These are phyloP conservation scores for Pseudozyma tsukubaensis DNA, from an alignment of 1,284 basidiomycete genomes.

Conservation along the genomic window DNA sequence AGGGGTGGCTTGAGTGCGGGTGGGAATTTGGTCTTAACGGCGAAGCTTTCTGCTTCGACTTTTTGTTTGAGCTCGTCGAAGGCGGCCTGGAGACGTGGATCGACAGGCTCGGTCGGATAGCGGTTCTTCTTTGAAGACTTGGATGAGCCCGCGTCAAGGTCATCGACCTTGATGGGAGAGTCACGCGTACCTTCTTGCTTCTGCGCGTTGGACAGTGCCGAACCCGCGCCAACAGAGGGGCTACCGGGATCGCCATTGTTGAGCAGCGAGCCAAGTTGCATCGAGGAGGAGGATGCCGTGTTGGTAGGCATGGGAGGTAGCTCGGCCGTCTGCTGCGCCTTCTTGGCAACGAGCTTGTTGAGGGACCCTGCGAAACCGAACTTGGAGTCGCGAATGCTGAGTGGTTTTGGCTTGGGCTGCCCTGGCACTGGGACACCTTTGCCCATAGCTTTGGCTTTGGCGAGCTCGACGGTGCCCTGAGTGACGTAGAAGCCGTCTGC, in stretches of 20 bases:
- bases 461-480: constrained; percentile 65
- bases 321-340: constrained; percentile 34
- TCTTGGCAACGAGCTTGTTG: constrained; percentile 58
- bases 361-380: constrained; percentile 53
- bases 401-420: constrained; percentile 28
- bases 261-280: constrained; percentile 47
- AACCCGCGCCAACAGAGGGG: constrained; percentile 17
- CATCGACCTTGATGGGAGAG: constrained; percentile 73
- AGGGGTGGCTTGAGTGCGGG: constrained; percentile 81
- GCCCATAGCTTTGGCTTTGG: constrained; percentile 38
- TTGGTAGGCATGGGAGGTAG: constrained; percentile 31
- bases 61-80: constrained; percentile 76
- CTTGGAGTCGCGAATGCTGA: constrained; percentile 50
- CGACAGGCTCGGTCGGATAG: constrained; percentile 70
- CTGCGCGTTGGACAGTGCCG: constrained; percentile 46
- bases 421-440: constrained; percentile 21
- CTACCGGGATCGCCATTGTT: constrained; percentile 41
- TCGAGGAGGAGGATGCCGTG: constrained; percentile 25
- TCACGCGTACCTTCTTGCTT: constrained; percentile 73
- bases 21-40: constrained; percentile 85
- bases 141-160: constrained; percentile 72
- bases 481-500: constrained; percentile 91
- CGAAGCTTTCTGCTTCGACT: constrained; percentile 70
- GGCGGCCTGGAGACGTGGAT: constrained; percentile 76
- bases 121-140: constrained; percentile 51